A percentile compares a stretch with the other conserved stretches of the same genome.
Conservation (phyloP, 352 stramenopile genomes). For the Pythium grandisporangium region DNA sequence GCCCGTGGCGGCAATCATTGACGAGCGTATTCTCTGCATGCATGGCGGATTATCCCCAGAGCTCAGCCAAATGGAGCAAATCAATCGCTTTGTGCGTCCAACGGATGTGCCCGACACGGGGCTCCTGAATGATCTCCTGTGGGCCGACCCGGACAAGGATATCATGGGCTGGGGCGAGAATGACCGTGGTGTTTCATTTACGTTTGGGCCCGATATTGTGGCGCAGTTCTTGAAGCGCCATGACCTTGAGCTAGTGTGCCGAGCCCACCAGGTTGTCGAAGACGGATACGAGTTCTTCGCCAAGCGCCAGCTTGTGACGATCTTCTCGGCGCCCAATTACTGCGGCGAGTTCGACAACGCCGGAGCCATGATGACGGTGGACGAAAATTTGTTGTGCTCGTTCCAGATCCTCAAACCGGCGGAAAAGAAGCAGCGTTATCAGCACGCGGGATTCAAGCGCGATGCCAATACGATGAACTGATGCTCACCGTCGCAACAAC, state of each 20-base stretch:
- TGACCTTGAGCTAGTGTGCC: conserved; percentile 91
- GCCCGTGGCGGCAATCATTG: conserved; percentile 96
- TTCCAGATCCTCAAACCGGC: conserved; percentile 69
- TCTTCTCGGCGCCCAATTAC: conserved; percentile 91
- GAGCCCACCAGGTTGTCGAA: conserved; percentile 57
- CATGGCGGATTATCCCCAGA: conserved; percentile 96
- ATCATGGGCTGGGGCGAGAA: conserved; percentile 99
- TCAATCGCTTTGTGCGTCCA: conserved; percentile 90
- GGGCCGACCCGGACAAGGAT: conserved; percentile 97
- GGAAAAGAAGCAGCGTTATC: conserved; percentile 77
- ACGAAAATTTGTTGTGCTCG: conserved; percentile 68
- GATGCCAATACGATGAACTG: too few relatives aligned
- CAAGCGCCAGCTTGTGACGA: conserved; percentile 80
- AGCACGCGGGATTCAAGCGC: too few relatives aligned
- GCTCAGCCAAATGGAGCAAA: conserved; percentile 91
- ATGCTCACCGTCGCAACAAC: too few relatives aligned
- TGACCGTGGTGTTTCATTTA: conserved; percentile 96
- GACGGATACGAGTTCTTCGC: conserved; percentile 64
- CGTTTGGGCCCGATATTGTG: conserved; percentile 98
- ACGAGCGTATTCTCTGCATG: conserved; percentile 99
- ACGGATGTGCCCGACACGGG: conserved; percentile 87
- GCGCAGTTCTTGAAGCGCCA: conserved; percentile 96
- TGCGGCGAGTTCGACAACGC: conserved; percentile 80
- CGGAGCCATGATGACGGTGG: conserved; percentile 70
- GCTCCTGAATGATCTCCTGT: conserved; percentile 97